Evolutionary conservation across 139 green algal species (phyloP).

Genomic region (Tetradesmus lagerheimii): DNA sequence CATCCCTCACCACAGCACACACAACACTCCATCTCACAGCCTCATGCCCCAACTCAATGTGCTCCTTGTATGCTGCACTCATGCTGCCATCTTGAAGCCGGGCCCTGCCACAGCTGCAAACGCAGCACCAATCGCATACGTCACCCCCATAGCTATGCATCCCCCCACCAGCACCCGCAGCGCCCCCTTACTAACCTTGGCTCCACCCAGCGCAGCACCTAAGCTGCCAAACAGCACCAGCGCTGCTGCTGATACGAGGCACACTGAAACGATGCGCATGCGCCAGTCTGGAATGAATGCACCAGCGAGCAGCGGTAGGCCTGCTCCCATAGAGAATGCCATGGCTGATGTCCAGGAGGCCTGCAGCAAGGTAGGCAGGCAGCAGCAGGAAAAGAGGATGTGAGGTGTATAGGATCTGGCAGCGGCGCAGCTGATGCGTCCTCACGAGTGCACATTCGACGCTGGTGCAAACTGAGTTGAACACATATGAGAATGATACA

Average conservation of each 20-base stretch:
- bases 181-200: constrained; percentile 57
- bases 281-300: constrained; percentile 51
- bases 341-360: constrained; percentile 38
- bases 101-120: constrained; percentile 37
- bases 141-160: constrained; percentile 80
- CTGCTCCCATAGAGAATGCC: constrained; percentile 55
- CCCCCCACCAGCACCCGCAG: constrained; percentile 82
- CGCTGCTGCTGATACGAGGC: constrained; percentile 10
- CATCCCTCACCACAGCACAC: too few species aligned
- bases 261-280: constrained; percentile 42
- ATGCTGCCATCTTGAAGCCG: neutral
- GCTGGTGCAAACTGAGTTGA: too few species aligned
- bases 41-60: neutral
- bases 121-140: constrained; percentile 74
- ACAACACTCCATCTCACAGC: neutral
- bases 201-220: constrained; percentile 78
- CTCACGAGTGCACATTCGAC: too few species aligned
- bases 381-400: too few species aligned
- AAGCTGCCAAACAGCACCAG: constrained; percentile 75
- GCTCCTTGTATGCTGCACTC: neutral
- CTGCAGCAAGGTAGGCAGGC: neutral
- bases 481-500: constrained; percentile 55
- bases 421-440: too few species aligned
- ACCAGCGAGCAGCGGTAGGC: constrained; percentile 56
- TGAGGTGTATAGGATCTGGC: too few species aligned